Percentiles rank a stretch among this genome's conserved stretches.
Conservation (phyloP, 108 stramenopile genomes). For the Cyclostephanos invisitatus region DNA sequence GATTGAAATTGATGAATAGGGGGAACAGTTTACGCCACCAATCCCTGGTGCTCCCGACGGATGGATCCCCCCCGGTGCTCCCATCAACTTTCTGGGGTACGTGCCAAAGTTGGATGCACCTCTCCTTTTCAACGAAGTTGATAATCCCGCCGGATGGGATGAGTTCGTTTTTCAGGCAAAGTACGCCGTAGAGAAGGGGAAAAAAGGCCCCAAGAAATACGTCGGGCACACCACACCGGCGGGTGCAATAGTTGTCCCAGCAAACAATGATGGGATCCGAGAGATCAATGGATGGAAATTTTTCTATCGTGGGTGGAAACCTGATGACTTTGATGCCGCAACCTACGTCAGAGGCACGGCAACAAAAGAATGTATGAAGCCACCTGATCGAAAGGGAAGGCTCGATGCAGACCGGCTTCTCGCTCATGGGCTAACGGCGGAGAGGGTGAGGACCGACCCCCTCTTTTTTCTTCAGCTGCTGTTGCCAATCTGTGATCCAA, state of each 20-base stretch:
- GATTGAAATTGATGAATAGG: too few species aligned
- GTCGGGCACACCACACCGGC: neutral
- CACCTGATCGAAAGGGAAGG: neutral
- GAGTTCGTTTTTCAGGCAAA: neutral
- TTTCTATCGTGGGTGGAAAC: too few species aligned
- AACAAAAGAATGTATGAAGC: too few species aligned
- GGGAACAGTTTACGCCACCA: too few species aligned
- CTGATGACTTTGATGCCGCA: too few species aligned
- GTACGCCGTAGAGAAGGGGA: neutral
- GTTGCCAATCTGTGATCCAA: constrained; percentile 18
- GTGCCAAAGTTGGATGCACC: neutral
- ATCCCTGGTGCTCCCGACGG: too few species aligned
- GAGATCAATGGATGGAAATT: neutral
- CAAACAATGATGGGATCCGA: neutral
- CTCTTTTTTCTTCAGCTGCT: constrained; percentile 20
- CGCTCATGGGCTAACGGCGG: neutral
- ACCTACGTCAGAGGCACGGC: too few species aligned
- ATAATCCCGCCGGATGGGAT: neutral
- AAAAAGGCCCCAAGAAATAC: too few species aligned
- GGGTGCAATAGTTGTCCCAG: neutral
- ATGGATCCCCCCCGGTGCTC: too few species aligned
- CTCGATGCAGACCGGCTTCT: neutral
- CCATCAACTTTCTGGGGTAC: too few species aligned
- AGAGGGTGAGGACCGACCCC: neutral
- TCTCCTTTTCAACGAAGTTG: neutral